Evolutionary conservation across 2,329 filamentous ascomycete species (phyloP).

Genomic region (Phialocephala sp.): DNA sequence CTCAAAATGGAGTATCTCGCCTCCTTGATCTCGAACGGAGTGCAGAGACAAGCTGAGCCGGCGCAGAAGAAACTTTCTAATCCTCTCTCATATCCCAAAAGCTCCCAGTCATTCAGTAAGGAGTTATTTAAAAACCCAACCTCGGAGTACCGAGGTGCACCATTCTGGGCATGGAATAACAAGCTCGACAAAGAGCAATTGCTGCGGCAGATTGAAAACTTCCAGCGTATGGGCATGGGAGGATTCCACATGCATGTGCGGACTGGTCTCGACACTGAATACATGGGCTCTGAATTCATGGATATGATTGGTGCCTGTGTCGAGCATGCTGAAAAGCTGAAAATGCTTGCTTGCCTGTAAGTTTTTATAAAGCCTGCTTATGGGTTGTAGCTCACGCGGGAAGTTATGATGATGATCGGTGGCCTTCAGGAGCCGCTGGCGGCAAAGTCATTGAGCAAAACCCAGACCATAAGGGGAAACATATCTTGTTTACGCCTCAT

Average conservation of each 20-base stretch:
- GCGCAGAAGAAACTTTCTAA: slow-evolving; percentile 29
- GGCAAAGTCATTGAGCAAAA: slow-evolving; percentile 39
- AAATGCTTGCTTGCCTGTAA: slow-evolving; percentile 44
- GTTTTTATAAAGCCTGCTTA: slow-evolving; percentile 6
- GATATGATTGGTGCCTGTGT: slow-evolving; percentile 40
- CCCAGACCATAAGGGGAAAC: slow-evolving; percentile 40
- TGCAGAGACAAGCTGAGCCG: slow-evolving; percentile 13
- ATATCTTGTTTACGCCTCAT: slow-evolving; percentile 39
- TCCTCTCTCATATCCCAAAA: slow-evolving; percentile 42
- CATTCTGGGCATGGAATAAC: slow-evolving; percentile 43
- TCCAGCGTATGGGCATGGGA: slow-evolving; percentile 43
- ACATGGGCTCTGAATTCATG: slow-evolving; percentile 44
- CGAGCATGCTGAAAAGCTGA: slow-evolving; percentile 42
- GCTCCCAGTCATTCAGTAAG: slow-evolving; percentile 33
- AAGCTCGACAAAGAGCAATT: slow-evolving; percentile 40
- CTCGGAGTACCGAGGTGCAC: slow-evolving; percentile 43
- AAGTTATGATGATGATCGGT: slow-evolving; percentile 43
- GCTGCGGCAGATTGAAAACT: slow-evolving; percentile 42
- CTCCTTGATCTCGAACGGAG: slow-evolving; percentile 16
- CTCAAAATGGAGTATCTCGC: slow-evolving; percentile 27
- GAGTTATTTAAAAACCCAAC: slow-evolving; percentile 41
- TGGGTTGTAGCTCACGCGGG: not conserved
- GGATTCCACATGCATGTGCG: slow-evolving; percentile 43
- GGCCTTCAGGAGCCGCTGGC: slow-evolving; percentile 42
- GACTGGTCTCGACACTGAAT: slow-evolving; percentile 43